Evolutionary conservation across 2,329 filamentous ascomycete species (phyloP).

Genomic region (Aureobasidium sp.): DNA sequence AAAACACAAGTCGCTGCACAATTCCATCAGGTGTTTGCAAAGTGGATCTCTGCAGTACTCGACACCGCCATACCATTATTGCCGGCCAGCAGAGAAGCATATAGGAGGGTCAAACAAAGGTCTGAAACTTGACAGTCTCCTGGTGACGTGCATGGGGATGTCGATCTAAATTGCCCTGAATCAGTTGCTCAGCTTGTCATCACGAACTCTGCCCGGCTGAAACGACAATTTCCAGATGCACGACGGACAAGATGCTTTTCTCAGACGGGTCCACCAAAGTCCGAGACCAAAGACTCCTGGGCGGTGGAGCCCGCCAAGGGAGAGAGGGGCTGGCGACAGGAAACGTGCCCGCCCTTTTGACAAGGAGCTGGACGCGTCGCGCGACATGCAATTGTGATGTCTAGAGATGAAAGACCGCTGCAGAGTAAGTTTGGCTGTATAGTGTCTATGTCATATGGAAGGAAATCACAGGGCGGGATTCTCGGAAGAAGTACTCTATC

Average conservation of each 20-base stretch:
- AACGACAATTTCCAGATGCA: neutral
- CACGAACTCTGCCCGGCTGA: neutral
- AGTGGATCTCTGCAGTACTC: neutral
- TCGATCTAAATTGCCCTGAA: slow-evolving; percentile 2
- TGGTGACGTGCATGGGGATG: neutral
- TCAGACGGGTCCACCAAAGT: neutral
- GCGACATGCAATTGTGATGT: neutral
- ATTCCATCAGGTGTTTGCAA: neutral
- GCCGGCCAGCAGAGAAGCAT: neutral
- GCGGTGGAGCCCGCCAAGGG: slow-evolving; percentile 7
- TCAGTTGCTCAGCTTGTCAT: neutral
- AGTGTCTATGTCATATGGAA: slow-evolving; percentile 3
- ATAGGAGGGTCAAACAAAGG: neutral
- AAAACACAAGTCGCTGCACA: neutral
- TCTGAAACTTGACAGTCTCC: slow-evolving; percentile 4
- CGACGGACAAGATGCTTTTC: neutral
- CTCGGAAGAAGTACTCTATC: slow-evolving; percentile 7
- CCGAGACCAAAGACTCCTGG: neutral
- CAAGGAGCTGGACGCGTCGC: neutral
- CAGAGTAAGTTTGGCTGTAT: neutral
- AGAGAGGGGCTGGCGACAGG: neutral
- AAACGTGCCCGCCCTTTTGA: slow-evolving; percentile 1
- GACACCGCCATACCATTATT: neutral
- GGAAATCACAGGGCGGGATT: slow-evolving; percentile 2
- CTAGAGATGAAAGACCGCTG: neutral